A percentile compares a stretch with the other conserved stretches of the same genome.
phyloP scores from a whole-genome alignment of 495 filamentous ascomycete genomes.

The Thermothielavioides terrestris region DNA sequence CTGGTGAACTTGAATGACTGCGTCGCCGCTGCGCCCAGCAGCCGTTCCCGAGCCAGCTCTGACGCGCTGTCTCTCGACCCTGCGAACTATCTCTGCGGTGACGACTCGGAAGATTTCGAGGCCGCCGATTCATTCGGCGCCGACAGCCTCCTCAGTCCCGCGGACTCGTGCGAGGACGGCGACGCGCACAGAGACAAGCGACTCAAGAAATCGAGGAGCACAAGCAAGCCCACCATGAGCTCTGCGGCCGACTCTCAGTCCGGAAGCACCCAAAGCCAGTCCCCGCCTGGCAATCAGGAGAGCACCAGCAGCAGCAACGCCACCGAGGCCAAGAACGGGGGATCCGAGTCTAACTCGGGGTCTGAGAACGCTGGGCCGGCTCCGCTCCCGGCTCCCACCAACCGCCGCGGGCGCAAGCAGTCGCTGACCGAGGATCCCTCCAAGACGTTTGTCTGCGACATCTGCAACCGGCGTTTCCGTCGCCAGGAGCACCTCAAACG shows the following conservation, averaged over 20 bases:
- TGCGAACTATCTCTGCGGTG: constrained; percentile 63
- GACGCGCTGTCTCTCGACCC: constrained; percentile 58
- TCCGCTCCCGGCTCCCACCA: constrained; percentile 55
- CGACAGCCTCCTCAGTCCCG: constrained; percentile 40
- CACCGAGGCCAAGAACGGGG: constrained; percentile 13
- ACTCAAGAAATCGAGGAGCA: constrained; percentile 47
- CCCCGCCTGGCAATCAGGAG: constrained; percentile 17
- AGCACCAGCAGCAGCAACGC: constrained; percentile 13
- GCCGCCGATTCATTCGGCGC: constrained; percentile 49
- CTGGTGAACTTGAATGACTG: constrained; percentile 58
- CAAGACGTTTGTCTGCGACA: constrained; percentile 94
- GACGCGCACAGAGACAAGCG: constrained; percentile 55
- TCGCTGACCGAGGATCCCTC: constrained; percentile 95
- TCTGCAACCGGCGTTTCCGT: constrained; percentile 95
- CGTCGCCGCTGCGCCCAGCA: constrained; percentile 50
- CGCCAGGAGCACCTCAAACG: constrained; percentile 98
- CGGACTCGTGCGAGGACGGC: constrained; percentile 35
- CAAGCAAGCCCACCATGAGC: constrained; percentile 41
- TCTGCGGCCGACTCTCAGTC: constrained; percentile 34
- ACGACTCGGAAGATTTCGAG: constrained; percentile 65
- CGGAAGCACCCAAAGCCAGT: constrained; percentile 31
- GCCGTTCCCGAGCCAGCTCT: constrained; percentile 69
- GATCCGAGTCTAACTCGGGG: constrained; percentile 21
- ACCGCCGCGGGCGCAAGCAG: constrained; percentile 96
- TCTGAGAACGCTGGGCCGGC: constrained; percentile 24